phyloP scores from a whole-genome alignment of 2,329 filamentous ascomycete genomes.

The Neonectria sp. region DNA sequence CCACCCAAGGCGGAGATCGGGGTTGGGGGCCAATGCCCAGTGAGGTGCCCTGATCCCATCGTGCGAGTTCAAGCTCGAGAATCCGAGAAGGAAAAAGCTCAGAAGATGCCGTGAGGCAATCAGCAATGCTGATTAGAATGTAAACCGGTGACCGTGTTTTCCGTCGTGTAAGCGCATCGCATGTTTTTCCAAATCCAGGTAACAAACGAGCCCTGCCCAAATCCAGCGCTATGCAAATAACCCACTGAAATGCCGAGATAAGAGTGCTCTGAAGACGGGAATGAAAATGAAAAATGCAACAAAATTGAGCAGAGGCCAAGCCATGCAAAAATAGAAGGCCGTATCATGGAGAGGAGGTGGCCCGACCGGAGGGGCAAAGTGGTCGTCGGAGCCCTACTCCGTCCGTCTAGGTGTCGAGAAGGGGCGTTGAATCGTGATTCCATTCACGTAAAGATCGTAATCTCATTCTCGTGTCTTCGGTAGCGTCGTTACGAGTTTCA shows the following conservation, averaged over 20 bases:
- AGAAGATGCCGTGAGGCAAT: conserved; percentile 48
- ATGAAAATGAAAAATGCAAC: conserved; percentile 16
- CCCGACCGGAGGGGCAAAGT: conserved; percentile 8
- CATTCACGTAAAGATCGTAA: conserved; percentile 43
- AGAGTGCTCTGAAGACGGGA: conserved; percentile 27
- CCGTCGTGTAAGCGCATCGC: conserved; percentile 25
- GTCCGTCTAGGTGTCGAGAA: conserved; percentile 21
- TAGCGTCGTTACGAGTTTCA: conserved; percentile 45
- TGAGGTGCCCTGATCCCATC: conserved; percentile 14
- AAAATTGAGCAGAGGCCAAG: conserved; percentile 12
- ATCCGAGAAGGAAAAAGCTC: background rate
- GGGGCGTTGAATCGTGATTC: conserved; percentile 37
- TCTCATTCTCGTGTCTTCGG: conserved; percentile 51
- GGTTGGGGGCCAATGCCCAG: conserved; percentile 18
- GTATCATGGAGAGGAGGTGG: conserved; percentile 27
- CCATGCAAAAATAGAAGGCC: conserved; percentile 33
- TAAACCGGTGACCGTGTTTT: conserved; percentile 38
- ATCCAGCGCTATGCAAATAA: conserved; percentile 47
- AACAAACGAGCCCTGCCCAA: conserved; percentile 35
- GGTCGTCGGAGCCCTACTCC: conserved; percentile 14
- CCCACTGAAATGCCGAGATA: conserved; percentile 23
- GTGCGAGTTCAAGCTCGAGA: conserved; percentile 18
- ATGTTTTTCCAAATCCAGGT: conserved; percentile 35
- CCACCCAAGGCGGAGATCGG: conserved; percentile 10
- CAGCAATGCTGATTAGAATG: conserved; percentile 44